Conservation (phyloP, 2,329 filamentous ascomycete genomes). For the Paraphaeosphaeria sporulosa region DNA sequence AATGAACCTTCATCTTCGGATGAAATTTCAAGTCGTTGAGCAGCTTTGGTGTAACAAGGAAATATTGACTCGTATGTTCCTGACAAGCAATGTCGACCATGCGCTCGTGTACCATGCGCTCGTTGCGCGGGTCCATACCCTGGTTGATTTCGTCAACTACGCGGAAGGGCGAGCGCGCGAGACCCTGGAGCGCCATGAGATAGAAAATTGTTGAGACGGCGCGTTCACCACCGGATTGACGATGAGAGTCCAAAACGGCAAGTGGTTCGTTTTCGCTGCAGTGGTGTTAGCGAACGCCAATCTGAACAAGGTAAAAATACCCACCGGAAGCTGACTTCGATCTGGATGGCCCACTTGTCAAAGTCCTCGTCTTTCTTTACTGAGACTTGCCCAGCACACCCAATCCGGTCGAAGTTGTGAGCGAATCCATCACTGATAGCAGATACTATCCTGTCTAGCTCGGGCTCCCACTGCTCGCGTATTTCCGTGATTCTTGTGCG, state of each 20-base stretch:
- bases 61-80: conserved; percentile 80
- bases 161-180: conserved; percentile 93
- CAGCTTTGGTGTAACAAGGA: conserved; percentile 96
- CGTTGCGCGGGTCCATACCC: conserved; percentile 98
- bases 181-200: conserved; percentile 94
- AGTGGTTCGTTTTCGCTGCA: conserved; percentile 73
- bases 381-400: conserved; percentile 88
- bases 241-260: conserved; percentile 85
- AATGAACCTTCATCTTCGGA: conserved; percentile 88
- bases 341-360: conserved; percentile 90
- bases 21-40: conserved; percentile 87
- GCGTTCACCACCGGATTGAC: conserved; percentile 94
- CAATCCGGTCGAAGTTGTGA: conserved; percentile 93
- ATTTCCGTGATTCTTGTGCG: conserved; percentile 69
- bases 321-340: conserved; percentile 93
- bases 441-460: conserved; percentile 76
- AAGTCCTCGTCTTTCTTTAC: conserved; percentile 92
- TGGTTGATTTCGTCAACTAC: conserved; percentile 99
- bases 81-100: conserved; percentile 98
- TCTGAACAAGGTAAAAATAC: conserved; percentile 32
- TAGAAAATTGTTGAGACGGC: conserved; percentile 98
- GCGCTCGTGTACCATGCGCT: conserved; percentile 95
- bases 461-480: conserved; percentile 80
- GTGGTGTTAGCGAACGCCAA: conserved; percentile 18
- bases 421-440: conserved; percentile 91